Evolutionary conservation across 1,139 yeast species (phyloP), one percentile per base, ranked within the genome.

Genomic region (Saccharomyces hybrid): DNA sequence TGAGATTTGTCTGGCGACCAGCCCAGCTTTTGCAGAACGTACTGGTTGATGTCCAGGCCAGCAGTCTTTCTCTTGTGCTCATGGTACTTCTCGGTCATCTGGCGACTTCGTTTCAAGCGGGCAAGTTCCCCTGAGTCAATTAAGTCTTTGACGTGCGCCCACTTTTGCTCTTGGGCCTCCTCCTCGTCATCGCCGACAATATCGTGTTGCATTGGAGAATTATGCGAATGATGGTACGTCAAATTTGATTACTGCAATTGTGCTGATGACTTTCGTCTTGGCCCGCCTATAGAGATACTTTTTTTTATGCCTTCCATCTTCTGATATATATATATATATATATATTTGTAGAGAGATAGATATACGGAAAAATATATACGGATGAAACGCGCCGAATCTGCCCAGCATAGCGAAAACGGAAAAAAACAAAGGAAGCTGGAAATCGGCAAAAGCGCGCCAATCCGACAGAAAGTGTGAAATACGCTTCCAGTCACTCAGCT

Each of bases 61-160:
- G 47, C 51, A 25, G 66, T 54, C 7, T 51, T 31, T 14, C 46
- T 52, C 51, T 60, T 63, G 55, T 63, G 68, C 28, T 52, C 55
- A 19, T 57, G 61, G 52, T 68, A 68, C 46, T 29, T 51, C 3
- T 51, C 57, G 7, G 69, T 57, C 42, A 54, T 58, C 28, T 56
- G 58, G 1, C 57, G 54, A 1, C 59, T 53, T 31, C 71, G 57
- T 32, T 54, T 53, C 44, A 68, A 52, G 38, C 54, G 58, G 19
- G 59, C 58, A 41, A 68, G 53, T 19, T 60, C 61, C 16, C 67
- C 69, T 3, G 55, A 46, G 5, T 50, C 42, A 23, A 68, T 55
- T 31, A 57, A 51, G 1, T 52, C 51, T 44, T 55, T 47, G n/a
- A 61, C 58, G 23, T 61, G 56, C 7, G 53, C 50, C 70, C 70